Evolutionary conservation across 176 grass and related monocot genomes (phyloP), one percentile per base, ranked within the genome.

Genomic region (Eragrostis nindensis): DNA sequence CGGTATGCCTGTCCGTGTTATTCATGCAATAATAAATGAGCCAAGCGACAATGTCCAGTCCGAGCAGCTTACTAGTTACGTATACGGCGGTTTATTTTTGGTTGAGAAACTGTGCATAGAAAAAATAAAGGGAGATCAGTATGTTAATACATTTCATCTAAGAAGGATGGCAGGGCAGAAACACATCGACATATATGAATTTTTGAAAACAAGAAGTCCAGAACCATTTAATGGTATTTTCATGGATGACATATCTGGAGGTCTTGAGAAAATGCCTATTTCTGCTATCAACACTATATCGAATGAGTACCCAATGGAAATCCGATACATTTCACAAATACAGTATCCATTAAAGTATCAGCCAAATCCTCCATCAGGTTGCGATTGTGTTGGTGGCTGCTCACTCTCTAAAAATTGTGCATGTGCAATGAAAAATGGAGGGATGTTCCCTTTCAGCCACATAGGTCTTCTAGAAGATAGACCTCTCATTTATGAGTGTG

Each of bases 81-180:
- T 90, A 14, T 96, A 96, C 63, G 88, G 79, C 38, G 93, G 90
- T n/a, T 91, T 92, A 7, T 96, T 92, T 84, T 78, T 43, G n/a
- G 82, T 96, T 1, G 83, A 92, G 70, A 90, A 88, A 55, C 88
- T 70, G 41, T 56, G 41, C 27, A 81, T 19, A 62, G 81, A 86
- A 48, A 59, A 86, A 73, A 46, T 29, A 29, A 48, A 6, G 5
- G 74, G 68, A 46, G 72, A 65, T 60, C 17, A 15, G 1, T 82
- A 73, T 82, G 25, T 85, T 61, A 84, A 18, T 79, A 83, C 72
- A 38, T 96, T 90, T 59, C 87, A 70, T 78, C 55, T 96, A 14
- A 89, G 74, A 82, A 89, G 85, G 74, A 76, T 96, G 21, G 0
- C 27, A 3, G 82, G 48, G 11, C 90, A 96, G 80, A 42, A 76